These are phyloP conservation scores for Gigaspora rosea DNA, from an alignment of 192 early-diverging fungal genomes.

Conservation along the genomic window DNA sequence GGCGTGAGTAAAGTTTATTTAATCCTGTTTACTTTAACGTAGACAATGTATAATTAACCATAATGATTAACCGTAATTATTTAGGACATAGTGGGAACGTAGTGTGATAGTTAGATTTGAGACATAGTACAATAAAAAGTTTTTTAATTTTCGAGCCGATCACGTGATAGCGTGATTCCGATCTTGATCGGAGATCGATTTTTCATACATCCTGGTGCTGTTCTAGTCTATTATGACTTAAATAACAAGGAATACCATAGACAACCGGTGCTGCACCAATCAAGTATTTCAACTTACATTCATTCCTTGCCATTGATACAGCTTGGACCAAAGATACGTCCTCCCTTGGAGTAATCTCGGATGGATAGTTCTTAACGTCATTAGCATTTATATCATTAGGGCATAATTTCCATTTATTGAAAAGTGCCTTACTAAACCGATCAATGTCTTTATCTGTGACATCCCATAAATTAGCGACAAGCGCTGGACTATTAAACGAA, in stretches of 20 bases:
- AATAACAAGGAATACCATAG: conserved; percentile 81
- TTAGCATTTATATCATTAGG: not conserved
- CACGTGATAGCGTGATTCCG: no score
- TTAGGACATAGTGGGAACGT: no score
- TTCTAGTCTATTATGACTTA: not conserved
- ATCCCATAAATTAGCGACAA: conserved; percentile 98
- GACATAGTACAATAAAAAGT: no score
- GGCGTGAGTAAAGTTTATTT: no score
- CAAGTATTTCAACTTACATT: conserved; percentile 78
- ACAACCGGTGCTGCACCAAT: conserved; percentile 93
- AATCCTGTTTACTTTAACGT: no score
- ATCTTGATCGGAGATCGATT: no score
- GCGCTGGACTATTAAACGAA: conserved; percentile 57
- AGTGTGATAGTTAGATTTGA: no score
- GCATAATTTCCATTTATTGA: conserved; percentile 73
- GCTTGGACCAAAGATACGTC: conserved; percentile 72
- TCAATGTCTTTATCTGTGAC: conserved; percentile 97
- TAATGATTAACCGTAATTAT: no score
- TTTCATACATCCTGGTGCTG: no score
- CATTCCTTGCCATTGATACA: conserved; percentile 66
- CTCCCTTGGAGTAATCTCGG: not conserved
- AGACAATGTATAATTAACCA: no score
- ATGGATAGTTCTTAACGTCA: no score
- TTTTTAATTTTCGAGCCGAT: no score
- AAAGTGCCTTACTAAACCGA: conserved; percentile 71